These are phyloP conservation scores for Agarophyton chilense DNA, from an alignment of 23 red algal genomes.

Conservation along the genomic window DNA sequence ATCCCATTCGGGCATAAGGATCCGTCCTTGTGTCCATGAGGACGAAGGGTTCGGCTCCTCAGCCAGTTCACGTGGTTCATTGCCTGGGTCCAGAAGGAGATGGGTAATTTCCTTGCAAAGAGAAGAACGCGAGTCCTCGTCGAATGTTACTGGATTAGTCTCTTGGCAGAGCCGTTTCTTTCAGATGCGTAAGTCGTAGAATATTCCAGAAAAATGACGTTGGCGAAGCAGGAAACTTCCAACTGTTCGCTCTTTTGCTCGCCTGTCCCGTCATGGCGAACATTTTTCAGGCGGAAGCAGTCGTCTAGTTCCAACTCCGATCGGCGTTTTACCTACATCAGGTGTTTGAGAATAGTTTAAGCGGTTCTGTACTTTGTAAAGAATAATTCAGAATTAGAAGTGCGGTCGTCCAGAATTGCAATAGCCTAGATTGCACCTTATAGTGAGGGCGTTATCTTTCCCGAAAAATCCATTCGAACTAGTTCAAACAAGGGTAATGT, in stretches of 20 bases:
- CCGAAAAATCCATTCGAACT: slow-evolving; percentile 1
- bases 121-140: not conserved
- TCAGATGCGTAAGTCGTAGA: not conserved
- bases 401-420: not conserved
- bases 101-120: not conserved
- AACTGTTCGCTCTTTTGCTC: slow-evolving; percentile 10
- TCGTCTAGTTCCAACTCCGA: slow-evolving; percentile 6
- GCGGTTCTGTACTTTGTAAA: not conserved
- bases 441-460: slow-evolving; percentile 1
- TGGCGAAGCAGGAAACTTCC: not conserved
- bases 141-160: not conserved
- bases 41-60: not conserved
- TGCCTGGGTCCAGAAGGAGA: slow-evolving; percentile 6
- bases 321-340: not conserved
- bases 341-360: not conserved
- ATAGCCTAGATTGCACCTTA: not conserved
- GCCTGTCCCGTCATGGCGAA: slow-evolving; percentile 30
- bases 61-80: slow-evolving; percentile 23
- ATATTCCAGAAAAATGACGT: not conserved
- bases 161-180: slow-evolving; percentile 5
- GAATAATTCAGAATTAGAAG: not conserved
- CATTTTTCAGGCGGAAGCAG: not conserved
- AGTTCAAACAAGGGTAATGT: not conserved
- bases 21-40: not conserved
- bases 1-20: not conserved